Evolutionary conservation across 176 grass and related monocot species (phyloP), one percentile per base, ranked within the genome.

Genomic region (Avena eriantha): DNA sequence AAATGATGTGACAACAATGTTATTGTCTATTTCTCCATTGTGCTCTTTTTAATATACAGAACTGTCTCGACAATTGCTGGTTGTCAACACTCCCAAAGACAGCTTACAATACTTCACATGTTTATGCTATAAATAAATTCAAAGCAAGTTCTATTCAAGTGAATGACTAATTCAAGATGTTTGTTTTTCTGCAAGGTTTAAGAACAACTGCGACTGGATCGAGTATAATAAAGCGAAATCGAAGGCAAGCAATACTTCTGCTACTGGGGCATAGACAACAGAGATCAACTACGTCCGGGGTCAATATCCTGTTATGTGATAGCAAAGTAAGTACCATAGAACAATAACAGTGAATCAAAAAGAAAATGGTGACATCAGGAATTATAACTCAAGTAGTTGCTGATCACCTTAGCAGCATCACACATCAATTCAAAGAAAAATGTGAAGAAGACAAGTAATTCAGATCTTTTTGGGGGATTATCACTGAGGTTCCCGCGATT

Each of bases 81-180:
- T 26, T 36, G 26, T 7, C 10, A 70, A 12, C 49, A 57, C 10
- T 43, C n/a, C 34, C 49, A 79, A 69, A 22, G 45, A 85, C 23
- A 47, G n/a, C 17, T 86, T 79, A 53, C 50, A 80, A 70, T 86
- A 57, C 9, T n/a, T 69, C 61, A 50, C 2, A n/a, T 47, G 13
- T 84, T 76, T 15, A 43, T 59, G 69, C 8, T 46, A 39, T 73
- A 41, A 71, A 83, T 74, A 46, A 73, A 23, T 18, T 59, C 13
- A 73, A 46, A 80, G 56, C n/a, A 0, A 15, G 6, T 59, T 24
- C 12, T 17, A 43, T 26, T 63, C 22, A 63, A 63, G 53, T 69
- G 31, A 69, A 17, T 2, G 22, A 58, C 43, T 61, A 80, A 80
- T 13, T 46, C 54, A 17, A 76, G 17, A 74, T 43, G 16, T 74